Evolutionary conservation across 1,284 basidiomycete species (phyloP).

Genomic region (Lignosus rhinocerotis): DNA sequence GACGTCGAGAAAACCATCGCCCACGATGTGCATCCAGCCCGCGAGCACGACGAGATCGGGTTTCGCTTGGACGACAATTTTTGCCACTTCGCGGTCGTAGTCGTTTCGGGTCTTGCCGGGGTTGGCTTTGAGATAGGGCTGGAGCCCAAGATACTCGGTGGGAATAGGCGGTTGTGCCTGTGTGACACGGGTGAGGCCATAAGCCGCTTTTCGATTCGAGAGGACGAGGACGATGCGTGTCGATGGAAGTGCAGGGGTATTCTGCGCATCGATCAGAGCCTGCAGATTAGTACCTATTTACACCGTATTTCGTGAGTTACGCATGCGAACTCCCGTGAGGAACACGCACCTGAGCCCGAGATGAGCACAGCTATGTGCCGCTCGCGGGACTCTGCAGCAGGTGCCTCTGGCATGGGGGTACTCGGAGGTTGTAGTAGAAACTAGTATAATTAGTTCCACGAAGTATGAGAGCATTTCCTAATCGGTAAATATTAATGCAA

Average conservation of each 20-base stretch:
- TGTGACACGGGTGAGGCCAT: constrained; percentile 82
- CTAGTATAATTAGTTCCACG: neutral
- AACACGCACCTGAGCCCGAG: constrained; percentile 76
- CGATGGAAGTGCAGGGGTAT: constrained; percentile 65
- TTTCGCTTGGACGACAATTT: constrained; percentile 58
- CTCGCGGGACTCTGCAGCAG: constrained; percentile 9
- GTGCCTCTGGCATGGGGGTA: constrained; percentile 22
- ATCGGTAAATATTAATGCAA: neutral
- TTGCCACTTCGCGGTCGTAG: constrained; percentile 87
- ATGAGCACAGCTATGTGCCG: constrained; percentile 67
- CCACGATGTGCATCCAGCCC: constrained; percentile 97
- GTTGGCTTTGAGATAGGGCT: constrained; percentile 80
- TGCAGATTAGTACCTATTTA: constrained; percentile 88
- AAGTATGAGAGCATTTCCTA: neutral
- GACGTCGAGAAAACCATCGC: constrained; percentile 54
- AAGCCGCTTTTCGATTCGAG: constrained; percentile 92
- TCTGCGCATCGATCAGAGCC: constrained; percentile 88
- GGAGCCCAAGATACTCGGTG: constrained; percentile 82
- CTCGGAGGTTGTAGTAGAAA: neutral
- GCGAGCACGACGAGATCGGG: constrained; percentile 93
- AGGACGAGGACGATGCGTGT: constrained; percentile 81
- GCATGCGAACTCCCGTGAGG: neutral
- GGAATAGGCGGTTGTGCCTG: constrained; percentile 75
- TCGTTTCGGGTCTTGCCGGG: constrained; percentile 77
- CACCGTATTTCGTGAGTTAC: neutral